phyloP scores from a whole-genome alignment of 2,329 filamentous ascomycete species.

The Sporothrix dimorphospora region DNA sequence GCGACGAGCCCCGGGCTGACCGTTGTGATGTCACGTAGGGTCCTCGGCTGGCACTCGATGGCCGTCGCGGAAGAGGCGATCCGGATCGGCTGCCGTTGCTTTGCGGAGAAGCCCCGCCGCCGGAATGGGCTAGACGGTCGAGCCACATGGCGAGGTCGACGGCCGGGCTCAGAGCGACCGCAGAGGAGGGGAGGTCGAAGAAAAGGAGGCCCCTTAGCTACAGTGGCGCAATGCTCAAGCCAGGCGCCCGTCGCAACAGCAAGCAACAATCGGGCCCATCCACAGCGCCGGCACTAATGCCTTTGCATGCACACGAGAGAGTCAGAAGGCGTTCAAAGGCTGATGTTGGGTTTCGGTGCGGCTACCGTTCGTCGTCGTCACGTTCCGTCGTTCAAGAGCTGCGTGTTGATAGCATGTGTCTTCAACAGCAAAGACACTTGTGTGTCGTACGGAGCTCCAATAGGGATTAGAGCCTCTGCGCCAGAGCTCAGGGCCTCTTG shows the following conservation, averaged over 20 bases:
- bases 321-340: background rate
- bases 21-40: conserved; percentile 71
- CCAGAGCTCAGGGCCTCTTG: conserved; percentile 17
- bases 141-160: conserved; percentile 73
- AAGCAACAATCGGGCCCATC: background rate
- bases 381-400: background rate
- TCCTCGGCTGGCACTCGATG: conserved; percentile 65
- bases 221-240: conserved; percentile 8
- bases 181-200: background rate
- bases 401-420: conserved; percentile 21
- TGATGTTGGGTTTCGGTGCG: background rate
- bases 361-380: background rate
- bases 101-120: conserved; percentile 58
- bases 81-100: conserved; percentile 68
- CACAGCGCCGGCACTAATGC: background rate
- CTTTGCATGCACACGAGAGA: background rate
- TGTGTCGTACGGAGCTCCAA: conserved; percentile 21
- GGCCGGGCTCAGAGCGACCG: background rate
- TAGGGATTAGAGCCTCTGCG: conserved; percentile 18
- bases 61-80: conserved; percentile 70
- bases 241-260: background rate
- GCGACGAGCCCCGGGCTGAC: conserved; percentile 73
- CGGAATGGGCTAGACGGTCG: conserved; percentile 74
- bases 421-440: conserved; percentile 11
- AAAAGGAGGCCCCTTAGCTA: conserved; percentile 1